These are phyloP conservation scores for Collariella sp. DNA, from an alignment of 495 filamentous ascomycete species.

Conservation along the genomic window DNA sequence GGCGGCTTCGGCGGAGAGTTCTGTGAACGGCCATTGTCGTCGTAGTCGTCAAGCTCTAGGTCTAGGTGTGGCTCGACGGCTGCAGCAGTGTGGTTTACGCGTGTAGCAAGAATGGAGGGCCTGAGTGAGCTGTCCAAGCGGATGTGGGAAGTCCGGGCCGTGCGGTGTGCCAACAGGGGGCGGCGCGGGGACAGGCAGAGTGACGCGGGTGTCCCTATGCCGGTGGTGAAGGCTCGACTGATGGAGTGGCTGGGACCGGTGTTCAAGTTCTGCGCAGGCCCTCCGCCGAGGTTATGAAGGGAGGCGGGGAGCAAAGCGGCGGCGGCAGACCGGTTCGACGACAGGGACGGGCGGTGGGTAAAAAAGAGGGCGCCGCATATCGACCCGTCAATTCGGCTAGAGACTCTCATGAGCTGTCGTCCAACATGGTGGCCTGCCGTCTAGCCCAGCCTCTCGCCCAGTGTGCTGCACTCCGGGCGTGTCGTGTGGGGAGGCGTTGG, in stretches of 20 bases:
- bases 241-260: background rate
- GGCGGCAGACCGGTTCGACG: slow-evolving; percentile 24
- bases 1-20: background rate
- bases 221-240: background rate
- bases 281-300: slow-evolving; percentile 13
- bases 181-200: background rate
- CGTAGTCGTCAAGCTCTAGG: background rate
- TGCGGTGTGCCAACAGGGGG: slow-evolving; percentile 5
- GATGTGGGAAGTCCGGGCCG: slow-evolving; percentile 6
- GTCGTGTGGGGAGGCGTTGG: background rate
- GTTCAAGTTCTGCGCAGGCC: slow-evolving; percentile 2
- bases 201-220: background rate
- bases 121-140: slow-evolving; percentile 14
- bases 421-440: slow-evolving; percentile 38
- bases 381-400: slow-evolving; percentile 44
- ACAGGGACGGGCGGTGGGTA: slow-evolving; percentile 32
- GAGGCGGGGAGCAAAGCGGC: background rate
- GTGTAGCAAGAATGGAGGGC: slow-evolving; percentile 6
- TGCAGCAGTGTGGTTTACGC: slow-evolving; percentile 15
- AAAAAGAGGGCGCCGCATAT: slow-evolving; percentile 43
- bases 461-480: background rate
- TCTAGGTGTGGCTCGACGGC: slow-evolving; percentile 3
- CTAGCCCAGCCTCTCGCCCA: slow-evolving; percentile 33
- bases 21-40: background rate
- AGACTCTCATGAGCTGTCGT: slow-evolving; percentile 46